Evolutionary conservation across 805 yeast species (phyloP), one percentile per base, ranked within the genome.

Genomic region (Hemisphaericaspora nanyangensis): DNA sequence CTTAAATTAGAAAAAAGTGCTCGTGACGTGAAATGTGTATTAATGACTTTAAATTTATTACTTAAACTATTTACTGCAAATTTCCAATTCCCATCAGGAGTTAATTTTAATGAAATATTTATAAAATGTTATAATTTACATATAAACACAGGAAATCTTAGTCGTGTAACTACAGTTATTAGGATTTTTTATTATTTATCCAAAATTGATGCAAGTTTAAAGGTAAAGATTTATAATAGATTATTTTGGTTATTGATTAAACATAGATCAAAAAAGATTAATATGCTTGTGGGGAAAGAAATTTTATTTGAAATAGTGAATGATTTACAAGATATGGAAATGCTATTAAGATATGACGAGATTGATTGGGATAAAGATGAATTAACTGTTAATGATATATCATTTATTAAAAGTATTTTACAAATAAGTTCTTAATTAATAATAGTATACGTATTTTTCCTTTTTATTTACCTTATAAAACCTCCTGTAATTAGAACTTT

Each of bases 71-170:
- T 74, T 40, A 79, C 75, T 33, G 42, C 65, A 7, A 62, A 61
- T 32, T 31, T 62, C 2, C 32, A 29, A 6, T 39, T 68, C n/a
- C 74, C 75, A 0, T 18, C 11, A 0, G 39, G 29, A 1, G 61
- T 63, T 31, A 50, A 54, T 18, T 49, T 57, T 15, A 50, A 61
- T 27, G 58, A 65, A 1, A 53, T 80, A 4, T 76, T 64, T 32
- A 63, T 75, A 1, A 59, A 79, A 22, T 56, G 75, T 5, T 79
- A 70, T 60, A 82, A 82, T 50, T 54, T 79, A 25, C 82, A 80
- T 38, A 58, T 82, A 25, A 72, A 72, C 41, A 73, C 78, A 1
- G 52, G 65, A 5, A 68, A 66, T 36, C 32, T 62, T 6, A 40
- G 56, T 0, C 54, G 79, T 30, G 44, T 78, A 1, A 47, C 55